Percentiles rank a stretch among this genome's conserved stretches.
These are phyloP conservation scores for Filosporella fistucella DNA, from an alignment of 495 filamentous ascomycete species.

Conservation along the genomic window DNA sequence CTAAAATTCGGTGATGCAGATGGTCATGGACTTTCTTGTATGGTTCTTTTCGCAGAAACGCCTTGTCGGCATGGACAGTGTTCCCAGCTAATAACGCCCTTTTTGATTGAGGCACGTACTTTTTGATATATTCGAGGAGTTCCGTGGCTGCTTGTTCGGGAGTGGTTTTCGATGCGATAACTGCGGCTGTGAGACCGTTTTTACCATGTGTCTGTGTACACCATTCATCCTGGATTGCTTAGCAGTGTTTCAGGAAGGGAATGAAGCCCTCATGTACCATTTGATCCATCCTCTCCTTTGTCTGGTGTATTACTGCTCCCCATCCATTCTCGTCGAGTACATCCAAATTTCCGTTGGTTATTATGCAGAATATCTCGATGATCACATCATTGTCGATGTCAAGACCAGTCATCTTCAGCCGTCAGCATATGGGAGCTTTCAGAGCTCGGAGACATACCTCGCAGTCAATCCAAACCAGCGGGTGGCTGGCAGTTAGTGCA, in stretches of 20 bases:
- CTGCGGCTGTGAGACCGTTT: conserved; percentile 75
- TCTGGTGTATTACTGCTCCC: conserved; percentile 74
- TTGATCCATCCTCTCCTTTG: conserved; percentile 59
- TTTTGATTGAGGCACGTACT: conserved; percentile 56
- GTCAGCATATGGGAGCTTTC: conserved; percentile 3
- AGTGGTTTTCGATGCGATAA: conserved; percentile 67
- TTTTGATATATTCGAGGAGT: conserved; percentile 73
- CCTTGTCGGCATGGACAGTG: conserved; percentile 83
- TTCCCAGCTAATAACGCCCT: conserved; percentile 81
- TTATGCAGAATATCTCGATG: conserved; percentile 88
- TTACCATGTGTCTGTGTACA: conserved; percentile 53
- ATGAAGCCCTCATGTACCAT: conserved; percentile 49
- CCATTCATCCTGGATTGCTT: conserved; percentile 41
- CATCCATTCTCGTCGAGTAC: conserved; percentile 74
- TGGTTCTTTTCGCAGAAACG: conserved; percentile 70
- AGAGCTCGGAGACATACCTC: conserved; percentile 49
- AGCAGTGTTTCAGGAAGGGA: too few relatives aligned
- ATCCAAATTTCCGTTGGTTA: conserved; percentile 76
- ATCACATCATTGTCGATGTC: conserved; percentile 74
- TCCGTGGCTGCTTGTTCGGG: conserved; percentile 65
- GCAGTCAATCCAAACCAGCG: conserved; percentile 82
- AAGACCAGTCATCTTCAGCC: conserved; percentile 85
- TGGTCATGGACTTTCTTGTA: conserved; percentile 69
- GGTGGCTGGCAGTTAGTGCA: conserved; percentile 28
- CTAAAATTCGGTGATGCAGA: conserved; percentile 84